Conservation (phyloP, 129 eudicot species). For the Pseudognaphalium luteoalbum region DNA sequence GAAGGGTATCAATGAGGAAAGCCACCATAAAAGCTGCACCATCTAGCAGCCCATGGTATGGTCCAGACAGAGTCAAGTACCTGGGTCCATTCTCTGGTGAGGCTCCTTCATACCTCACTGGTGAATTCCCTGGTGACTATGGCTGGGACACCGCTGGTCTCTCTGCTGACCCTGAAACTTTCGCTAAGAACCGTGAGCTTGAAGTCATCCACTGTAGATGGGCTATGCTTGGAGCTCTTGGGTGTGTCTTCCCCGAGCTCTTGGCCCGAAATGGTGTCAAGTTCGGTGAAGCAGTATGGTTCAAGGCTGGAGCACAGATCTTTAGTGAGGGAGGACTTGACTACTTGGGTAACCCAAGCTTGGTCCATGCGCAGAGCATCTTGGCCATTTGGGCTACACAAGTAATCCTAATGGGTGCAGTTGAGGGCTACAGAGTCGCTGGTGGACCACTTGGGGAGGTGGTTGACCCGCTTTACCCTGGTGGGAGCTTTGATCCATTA, state of each 20-base stretch:
- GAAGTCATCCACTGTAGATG: background rate
- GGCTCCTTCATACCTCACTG: no score
- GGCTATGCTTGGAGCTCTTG: slow-evolving; percentile 34
- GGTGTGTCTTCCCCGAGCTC: slow-evolving; percentile 33
- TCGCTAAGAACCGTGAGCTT: no score
- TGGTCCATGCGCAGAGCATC: slow-evolving; percentile 30
- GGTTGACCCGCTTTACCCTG: background rate
- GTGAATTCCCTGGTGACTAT: no score
- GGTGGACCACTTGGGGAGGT: slow-evolving; percentile 1
- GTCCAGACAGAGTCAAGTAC: no score
- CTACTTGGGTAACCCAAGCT: slow-evolving; percentile 35
- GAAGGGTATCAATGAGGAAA: slow-evolving; percentile 18
- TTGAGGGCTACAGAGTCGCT: background rate
- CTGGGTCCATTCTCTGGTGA: no score
- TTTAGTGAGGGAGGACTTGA: slow-evolving; percentile 28
- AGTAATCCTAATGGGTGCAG: background rate
- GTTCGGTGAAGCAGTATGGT: slow-evolving; percentile 33
- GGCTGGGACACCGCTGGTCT: no score
- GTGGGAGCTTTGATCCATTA: background rate
- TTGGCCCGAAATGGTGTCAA: slow-evolving; percentile 26
- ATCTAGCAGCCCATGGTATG: no score
- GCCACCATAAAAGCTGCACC: slow-evolving; percentile 7
- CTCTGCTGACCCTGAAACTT: no score
- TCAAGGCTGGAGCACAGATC: slow-evolving; percentile 32
- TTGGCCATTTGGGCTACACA: slow-evolving; percentile 9